These are phyloP conservation scores for Mycena sanguinolenta DNA, from an alignment of 768 basidiomycete species.

Conservation along the genomic window DNA sequence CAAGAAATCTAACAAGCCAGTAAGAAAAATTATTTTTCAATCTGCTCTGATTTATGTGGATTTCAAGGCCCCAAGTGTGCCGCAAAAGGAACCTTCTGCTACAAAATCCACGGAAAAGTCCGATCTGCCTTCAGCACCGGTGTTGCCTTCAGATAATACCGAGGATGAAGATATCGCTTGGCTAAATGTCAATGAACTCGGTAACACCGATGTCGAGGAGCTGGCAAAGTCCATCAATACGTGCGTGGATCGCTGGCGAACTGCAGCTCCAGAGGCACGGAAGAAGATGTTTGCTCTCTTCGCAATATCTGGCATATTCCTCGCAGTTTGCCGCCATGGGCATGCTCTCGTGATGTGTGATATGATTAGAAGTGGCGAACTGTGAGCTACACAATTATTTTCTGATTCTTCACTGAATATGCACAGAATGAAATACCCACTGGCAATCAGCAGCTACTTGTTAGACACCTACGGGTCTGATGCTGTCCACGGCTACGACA, in stretches of 20 bases:
- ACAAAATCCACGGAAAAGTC: background rate
- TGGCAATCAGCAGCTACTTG: conserved; percentile 39
- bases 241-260: too few species aligned
- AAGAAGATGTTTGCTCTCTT: too few species aligned
- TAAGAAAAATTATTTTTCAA: background rate
- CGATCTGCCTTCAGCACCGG: too few species aligned
- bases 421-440: conserved; percentile 44
- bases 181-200: too few species aligned
- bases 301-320: too few species aligned
- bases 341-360: conserved; percentile 38
- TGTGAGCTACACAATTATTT: conserved; percentile 13
- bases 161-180: too few species aligned
- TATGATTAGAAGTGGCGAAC: conserved; percentile 43
- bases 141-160: too few species aligned
- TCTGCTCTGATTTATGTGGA: background rate
- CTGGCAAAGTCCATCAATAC: too few species aligned
- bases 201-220: too few species aligned
- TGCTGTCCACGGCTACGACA: conserved; percentile 37
- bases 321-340: conserved; percentile 33
- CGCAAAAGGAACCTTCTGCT: background rate
- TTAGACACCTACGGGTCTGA: conserved; percentile 31
- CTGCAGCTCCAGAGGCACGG: too few species aligned
- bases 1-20: background rate
- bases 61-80: background rate
- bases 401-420: too few species aligned